Percentiles rank a stretch among this genome's conserved stretches.
These are phyloP conservation scores for Cryptosporidium felis DNA, from an alignment of 169 alveolate species.

Conservation along the genomic window DNA sequence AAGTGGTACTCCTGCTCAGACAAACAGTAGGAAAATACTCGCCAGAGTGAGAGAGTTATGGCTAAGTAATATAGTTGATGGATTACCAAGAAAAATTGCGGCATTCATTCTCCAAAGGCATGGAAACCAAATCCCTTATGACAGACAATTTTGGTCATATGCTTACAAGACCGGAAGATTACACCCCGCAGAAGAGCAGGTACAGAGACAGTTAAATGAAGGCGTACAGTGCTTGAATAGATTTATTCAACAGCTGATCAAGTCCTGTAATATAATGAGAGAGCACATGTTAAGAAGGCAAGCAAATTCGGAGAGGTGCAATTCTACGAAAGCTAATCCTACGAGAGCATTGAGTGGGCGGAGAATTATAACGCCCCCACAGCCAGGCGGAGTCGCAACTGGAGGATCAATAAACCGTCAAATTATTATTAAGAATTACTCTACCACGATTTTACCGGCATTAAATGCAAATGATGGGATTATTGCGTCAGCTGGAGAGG, in stretches of 20 bases:
- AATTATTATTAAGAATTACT: background rate
- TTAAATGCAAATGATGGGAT: background rate
- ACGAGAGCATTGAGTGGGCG: too few relatives aligned
- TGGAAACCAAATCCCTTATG: constrained; percentile 68
- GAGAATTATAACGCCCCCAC: too few relatives aligned
- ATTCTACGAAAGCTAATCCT: too few relatives aligned
- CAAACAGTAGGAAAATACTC: constrained; percentile 61
- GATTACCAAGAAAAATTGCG: constrained; percentile 63
- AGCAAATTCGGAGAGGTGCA: background rate
- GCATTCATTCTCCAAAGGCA: constrained; percentile 65
- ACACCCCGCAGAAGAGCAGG: constrained; percentile 72
- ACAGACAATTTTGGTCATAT: constrained; percentile 71
- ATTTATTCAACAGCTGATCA: constrained; percentile 52
- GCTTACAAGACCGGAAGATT: constrained; percentile 67
- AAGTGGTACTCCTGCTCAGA: constrained; percentile 63
- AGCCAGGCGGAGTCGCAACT: too few relatives aligned
- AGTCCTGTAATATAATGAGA: constrained; percentile 61
- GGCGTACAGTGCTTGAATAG: constrained; percentile 66
- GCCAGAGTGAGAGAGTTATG: constrained; percentile 71
- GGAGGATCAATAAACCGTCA: too few relatives aligned
- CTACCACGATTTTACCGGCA: background rate
- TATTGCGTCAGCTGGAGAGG: background rate
- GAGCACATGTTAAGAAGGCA: constrained; percentile 56
- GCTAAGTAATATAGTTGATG: constrained; percentile 58
- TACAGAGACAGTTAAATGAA: constrained; percentile 63